A percentile compares a stretch with the other conserved stretches of the same genome.
phyloP scores from a whole-genome alignment of 805 yeast genomes.

The Candida lessepsii region DNA sequence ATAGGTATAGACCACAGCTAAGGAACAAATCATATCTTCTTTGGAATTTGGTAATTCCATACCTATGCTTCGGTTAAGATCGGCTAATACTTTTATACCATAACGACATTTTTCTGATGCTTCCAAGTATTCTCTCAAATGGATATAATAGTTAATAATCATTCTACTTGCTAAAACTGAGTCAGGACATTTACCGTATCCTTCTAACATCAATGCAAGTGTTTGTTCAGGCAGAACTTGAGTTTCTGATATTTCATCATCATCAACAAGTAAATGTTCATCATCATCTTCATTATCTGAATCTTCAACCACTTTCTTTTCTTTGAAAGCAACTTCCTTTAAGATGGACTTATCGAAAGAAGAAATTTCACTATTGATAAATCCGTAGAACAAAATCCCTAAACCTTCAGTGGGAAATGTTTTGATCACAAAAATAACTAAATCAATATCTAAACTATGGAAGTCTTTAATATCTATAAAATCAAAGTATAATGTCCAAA shows the following conservation, averaged over 20 bases:
- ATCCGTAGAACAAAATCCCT: conserved; percentile 61
- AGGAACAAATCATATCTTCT: conserved; percentile 57
- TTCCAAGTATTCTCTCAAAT: conserved; percentile 58
- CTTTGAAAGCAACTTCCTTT: conserved; percentile 15
- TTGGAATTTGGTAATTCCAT: conserved; percentile 50
- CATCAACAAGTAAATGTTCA: conserved; percentile 11
- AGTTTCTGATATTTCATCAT: conserved; percentile 13
- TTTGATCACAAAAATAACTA: conserved; percentile 51
- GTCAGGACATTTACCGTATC: conserved; percentile 37
- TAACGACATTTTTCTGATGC: conserved; percentile 60
- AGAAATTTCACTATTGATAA: conserved; percentile 64
- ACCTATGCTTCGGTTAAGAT: conserved; percentile 45
- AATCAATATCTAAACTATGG: conserved; percentile 42
- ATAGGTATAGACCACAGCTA: conserved; percentile 78
- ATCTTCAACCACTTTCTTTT: conserved; percentile 5
- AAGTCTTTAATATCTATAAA: conserved; percentile 62
- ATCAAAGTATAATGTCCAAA: conserved; percentile 75
- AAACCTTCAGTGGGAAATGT: conserved; percentile 61
- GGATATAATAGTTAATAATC: conserved; percentile 56
- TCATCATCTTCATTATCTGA: conserved; percentile 15
- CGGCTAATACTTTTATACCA: conserved; percentile 57
- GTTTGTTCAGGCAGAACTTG: conserved; percentile 49
- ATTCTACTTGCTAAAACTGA: conserved; percentile 67
- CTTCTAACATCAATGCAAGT: conserved; percentile 49
- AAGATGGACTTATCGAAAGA: conserved; percentile 46